phyloP scores from a whole-genome alignment of 768 basidiomycete genomes.

The Lactarius indigo region DNA sequence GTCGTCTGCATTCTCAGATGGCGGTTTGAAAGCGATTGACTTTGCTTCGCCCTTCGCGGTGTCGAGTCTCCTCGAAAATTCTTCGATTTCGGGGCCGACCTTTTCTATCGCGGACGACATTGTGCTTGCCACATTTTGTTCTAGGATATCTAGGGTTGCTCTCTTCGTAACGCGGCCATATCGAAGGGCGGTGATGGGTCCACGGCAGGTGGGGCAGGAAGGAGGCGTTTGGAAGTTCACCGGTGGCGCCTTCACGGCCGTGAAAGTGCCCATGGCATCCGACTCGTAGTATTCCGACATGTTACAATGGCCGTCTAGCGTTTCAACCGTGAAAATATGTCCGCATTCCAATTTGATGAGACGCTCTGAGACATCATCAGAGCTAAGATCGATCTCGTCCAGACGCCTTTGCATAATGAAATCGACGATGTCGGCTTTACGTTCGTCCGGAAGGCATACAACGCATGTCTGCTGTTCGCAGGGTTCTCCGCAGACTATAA shows the following conservation, averaged over 20 bases:
- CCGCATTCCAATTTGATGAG: constrained; percentile 34
- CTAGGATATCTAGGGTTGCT: constrained; percentile 37
- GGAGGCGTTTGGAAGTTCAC: constrained; percentile 33
- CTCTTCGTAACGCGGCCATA: constrained; percentile 39
- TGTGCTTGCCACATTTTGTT: constrained; percentile 36
- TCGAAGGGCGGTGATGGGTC: constrained; percentile 33
- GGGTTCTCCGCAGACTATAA: constrained; percentile 38
- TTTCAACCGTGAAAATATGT: constrained; percentile 41
- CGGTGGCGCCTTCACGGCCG: constrained; percentile 29
- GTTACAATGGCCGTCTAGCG: constrained; percentile 36
- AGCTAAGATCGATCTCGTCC: constrained; percentile 28
- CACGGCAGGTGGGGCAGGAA: constrained; percentile 37
- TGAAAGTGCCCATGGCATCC: constrained; percentile 28
- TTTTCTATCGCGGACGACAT: constrained; percentile 30
- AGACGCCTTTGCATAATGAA: constrained; percentile 35
- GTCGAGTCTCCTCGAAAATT: constrained; percentile 12
- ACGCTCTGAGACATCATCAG: constrained; percentile 32
- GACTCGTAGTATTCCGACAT: constrained; percentile 33
- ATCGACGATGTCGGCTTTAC: constrained; percentile 35
- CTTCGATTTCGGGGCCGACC: constrained; percentile 16
- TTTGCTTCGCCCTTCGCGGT: constrained; percentile 22
- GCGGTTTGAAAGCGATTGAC: constrained; percentile 8
- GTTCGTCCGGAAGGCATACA: constrained; percentile 29
- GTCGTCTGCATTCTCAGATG: background rate
- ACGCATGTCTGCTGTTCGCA: constrained; percentile 36